Evolutionary conservation across 331 rosid species (phyloP).

Genomic region (Rosa hybrid): DNA sequence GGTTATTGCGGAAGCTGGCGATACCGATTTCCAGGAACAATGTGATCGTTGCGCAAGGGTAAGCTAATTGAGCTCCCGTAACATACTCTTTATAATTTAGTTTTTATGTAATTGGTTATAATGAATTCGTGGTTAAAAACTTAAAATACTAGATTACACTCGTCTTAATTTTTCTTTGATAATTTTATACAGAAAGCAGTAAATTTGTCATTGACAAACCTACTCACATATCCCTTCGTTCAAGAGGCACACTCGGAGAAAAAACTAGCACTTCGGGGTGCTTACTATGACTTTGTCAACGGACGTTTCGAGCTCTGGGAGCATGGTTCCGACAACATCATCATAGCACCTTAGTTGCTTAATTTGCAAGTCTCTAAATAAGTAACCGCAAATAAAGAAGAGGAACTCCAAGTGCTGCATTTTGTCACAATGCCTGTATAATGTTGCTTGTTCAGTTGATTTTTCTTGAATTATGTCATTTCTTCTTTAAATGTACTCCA

Average conservation of each 20-base stretch:
- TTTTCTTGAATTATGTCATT: no score
- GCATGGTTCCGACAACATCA: neutral
- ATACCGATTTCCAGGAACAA: neutral
- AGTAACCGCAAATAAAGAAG: neutral
- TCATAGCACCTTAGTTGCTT: neutral
- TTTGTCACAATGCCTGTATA: no score
- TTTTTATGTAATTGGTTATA: neutral
- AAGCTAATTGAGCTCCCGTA: neutral
- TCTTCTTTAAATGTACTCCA: no score
- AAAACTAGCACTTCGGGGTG: neutral
- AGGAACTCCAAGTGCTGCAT: no score
- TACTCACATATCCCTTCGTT: constrained; percentile 12
- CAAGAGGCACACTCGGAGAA: neutral
- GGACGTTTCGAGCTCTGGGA: constrained; percentile 4
- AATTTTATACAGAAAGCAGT: constrained; percentile 58
- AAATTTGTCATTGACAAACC: constrained; percentile 51
- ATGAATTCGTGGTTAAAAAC: neutral
- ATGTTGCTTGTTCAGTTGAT: no score
- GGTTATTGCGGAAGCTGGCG: constrained; percentile 24
- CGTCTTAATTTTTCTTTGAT: neutral
- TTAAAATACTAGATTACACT: neutral
- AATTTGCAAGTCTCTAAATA: neutral
- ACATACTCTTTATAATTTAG: neutral
- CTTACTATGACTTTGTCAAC: constrained; percentile 1
- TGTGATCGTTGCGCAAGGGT: constrained; percentile 32